Conservation (phyloP, 1,139 yeast genomes). For the Pichia inconspicua region DNA sequence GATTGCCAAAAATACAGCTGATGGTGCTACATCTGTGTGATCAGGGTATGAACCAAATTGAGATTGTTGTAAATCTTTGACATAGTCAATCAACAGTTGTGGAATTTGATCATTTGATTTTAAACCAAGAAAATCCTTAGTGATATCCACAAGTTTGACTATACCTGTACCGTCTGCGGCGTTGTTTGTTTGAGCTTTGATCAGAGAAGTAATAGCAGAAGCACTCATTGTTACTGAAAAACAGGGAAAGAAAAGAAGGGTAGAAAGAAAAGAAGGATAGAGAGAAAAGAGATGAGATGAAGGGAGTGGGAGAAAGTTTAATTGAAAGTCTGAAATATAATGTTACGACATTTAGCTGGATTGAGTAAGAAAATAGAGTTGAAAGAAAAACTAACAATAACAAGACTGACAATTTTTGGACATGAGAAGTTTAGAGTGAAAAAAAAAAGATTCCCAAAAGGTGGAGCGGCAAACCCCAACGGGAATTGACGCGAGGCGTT, state of each 20-base stretch:
- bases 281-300: background rate
- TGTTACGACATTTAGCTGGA: too few species aligned
- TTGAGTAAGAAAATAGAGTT: too few species aligned
- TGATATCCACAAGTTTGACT: slow-evolving; percentile 26
- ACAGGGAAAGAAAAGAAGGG: background rate
- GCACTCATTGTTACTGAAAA: slow-evolving; percentile 10
- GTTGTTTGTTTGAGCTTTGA: slow-evolving; percentile 28
- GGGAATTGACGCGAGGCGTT: too few species aligned
- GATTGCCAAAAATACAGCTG: slow-evolving; percentile 49
- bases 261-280: background rate
- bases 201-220: slow-evolving; percentile 16
- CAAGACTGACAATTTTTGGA: too few species aligned
- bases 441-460: too few species aligned
- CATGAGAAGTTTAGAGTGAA: too few species aligned
- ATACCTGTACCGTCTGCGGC: slow-evolving; percentile 51
- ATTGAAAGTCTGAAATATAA: too few species aligned
- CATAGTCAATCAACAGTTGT: slow-evolving; percentile 30
- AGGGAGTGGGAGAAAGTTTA: background rate
- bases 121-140: slow-evolving; percentile 24
- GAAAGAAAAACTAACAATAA: too few species aligned
- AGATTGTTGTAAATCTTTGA: slow-evolving; percentile 37
- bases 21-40: slow-evolving; percentile 51
- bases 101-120: slow-evolving; percentile 31
- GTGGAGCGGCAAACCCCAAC: too few species aligned
- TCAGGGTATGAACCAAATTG: slow-evolving; percentile 64